Evolutionary conservation across 352 stramenopile genomes (phyloP), one percentile per base, ranked within the genome.

Genomic region (Blastocystis sp.): DNA sequence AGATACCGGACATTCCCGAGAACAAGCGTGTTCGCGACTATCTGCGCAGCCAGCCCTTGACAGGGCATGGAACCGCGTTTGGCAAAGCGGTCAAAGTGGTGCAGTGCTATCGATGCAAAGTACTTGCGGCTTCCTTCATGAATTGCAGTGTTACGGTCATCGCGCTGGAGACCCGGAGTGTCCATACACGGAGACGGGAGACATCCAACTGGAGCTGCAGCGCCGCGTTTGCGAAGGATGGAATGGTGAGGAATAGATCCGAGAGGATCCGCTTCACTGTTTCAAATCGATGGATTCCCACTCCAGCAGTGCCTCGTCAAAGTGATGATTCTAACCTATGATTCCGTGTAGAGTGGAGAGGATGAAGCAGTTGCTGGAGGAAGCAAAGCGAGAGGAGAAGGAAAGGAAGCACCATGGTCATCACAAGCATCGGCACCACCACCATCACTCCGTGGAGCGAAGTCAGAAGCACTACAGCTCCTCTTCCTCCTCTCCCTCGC

Each of bases 21-120:
- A 84, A 84, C 48, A 84, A 84, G 60, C 53, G 74, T 19, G 74
- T 84, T 53, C 74, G 74, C 21, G 74, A 84, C 28, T 84, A 59
- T 84, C 53, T 84, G 19, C 59, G 53, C n/a, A 69, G 52, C 0
- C 65, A 69, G 56, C 74, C 74, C 9, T 17, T 84, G 0, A 84
- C 74, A 2, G 74, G 74, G 38, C 74, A 84, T 28, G 74, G 74
- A 59, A 59, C 74, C 1, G 74, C 74, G 4, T 84, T 84, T 56
- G 74, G 74, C 17, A 84, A 84, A 48, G 34, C 40, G 14, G 66
- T 84, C 9, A 28, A 43, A 59, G 74, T 84, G 2, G 74, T 84
- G 52, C 74, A 84, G 53, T 84, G 74, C 3, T 84, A 84, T 56
- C 74, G 74, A 23, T 84, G 74, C 38, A 84, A 84, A 56, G 74